phyloP scores from a whole-genome alignment of 208 protist species.

The Wallacemonas sp. region DNA sequence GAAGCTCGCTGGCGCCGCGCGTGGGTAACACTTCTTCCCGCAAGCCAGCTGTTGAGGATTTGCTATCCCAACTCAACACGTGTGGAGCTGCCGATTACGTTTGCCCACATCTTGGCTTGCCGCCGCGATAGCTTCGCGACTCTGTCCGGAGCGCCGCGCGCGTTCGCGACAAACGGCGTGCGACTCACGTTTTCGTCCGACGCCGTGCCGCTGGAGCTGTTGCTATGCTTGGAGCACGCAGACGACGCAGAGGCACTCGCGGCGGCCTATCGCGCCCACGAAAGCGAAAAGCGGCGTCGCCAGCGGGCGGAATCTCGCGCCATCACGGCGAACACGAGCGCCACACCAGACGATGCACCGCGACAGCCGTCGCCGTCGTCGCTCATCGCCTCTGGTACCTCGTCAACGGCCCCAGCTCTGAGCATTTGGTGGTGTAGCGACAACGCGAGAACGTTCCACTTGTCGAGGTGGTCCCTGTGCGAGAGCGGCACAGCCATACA shows the following conservation, averaged over 20 bases:
- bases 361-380: too few relatives aligned
- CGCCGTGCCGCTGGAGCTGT: slow-evolving; percentile 38
- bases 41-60: slow-evolving; percentile 17
- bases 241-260: slow-evolving; percentile 40
- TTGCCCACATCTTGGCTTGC: slow-evolving; percentile 23
- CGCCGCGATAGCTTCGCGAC: slow-evolving; percentile 13
- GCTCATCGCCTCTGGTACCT: too few relatives aligned
- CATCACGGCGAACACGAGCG: background rate
- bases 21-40: slow-evolving; percentile 38
- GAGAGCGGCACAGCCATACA: background rate
- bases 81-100: slow-evolving; percentile 21
- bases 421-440: background rate
- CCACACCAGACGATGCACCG: background rate
- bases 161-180: slow-evolving; percentile 48
- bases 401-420: too few relatives aligned
- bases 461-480: slow-evolving; percentile 1
- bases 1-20: slow-evolving; percentile 46
- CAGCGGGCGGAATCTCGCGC: background rate
- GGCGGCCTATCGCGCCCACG: slow-evolving; percentile 23
- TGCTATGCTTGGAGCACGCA: slow-evolving; percentile 42
- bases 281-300: background rate
- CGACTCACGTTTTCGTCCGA: slow-evolving; percentile 38
- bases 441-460: background rate
- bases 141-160: slow-evolving; percentile 24
- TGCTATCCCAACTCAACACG: slow-evolving; percentile 29